Percentiles rank a stretch among this genome's conserved stretches.
Evolutionary conservation across 768 basidiomycete species (phyloP).

Genomic region (Lentinula sp.): DNA sequence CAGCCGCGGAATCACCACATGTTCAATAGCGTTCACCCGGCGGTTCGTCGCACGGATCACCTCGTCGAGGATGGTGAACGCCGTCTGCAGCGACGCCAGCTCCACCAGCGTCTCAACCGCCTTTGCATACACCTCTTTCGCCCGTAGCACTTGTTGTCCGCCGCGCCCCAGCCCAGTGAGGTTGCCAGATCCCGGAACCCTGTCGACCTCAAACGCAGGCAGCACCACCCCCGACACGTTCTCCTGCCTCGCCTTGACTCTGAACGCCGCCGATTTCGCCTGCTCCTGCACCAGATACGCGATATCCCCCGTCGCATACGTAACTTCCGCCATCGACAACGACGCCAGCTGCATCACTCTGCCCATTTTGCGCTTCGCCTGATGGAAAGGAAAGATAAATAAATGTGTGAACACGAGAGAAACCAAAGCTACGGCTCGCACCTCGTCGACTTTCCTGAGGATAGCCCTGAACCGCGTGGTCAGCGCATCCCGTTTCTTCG

Average conservation of each 20-base stretch:
- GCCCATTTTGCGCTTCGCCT: conserved; percentile 99
- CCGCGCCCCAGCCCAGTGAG: conserved; percentile 95
- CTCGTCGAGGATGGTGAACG: conserved; percentile 97
- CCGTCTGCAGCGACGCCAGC: conserved; percentile 93
- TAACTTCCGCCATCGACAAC: conserved; percentile 98
- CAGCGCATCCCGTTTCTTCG: conserved; percentile 97
- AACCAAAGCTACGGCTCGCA: conserved; percentile 22
- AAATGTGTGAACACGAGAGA: neutral
- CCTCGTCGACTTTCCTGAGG: conserved; percentile 96
- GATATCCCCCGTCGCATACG: conserved; percentile 96
- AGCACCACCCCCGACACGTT: conserved; percentile 97
- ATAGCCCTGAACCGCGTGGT: conserved; percentile 94
- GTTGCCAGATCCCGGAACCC: conserved; percentile 83
- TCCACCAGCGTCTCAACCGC: conserved; percentile 97
- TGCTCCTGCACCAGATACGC: conserved; percentile 97
- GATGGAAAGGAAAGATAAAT: neutral
- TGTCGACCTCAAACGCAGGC: conserved; percentile 91
- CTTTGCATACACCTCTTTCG: conserved; percentile 97
- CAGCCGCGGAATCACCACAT: conserved; percentile 90
- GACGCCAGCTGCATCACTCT: conserved; percentile 98
- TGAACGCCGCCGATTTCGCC: conserved; percentile 86
- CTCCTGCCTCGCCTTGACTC: conserved; percentile 92
- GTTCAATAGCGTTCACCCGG: conserved; percentile 97
- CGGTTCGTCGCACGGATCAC: conserved; percentile 99
- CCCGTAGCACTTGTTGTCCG: conserved; percentile 90